These are phyloP conservation scores for Murraya paniculata DNA, from an alignment of 345 rosid species.

Conservation along the genomic window DNA sequence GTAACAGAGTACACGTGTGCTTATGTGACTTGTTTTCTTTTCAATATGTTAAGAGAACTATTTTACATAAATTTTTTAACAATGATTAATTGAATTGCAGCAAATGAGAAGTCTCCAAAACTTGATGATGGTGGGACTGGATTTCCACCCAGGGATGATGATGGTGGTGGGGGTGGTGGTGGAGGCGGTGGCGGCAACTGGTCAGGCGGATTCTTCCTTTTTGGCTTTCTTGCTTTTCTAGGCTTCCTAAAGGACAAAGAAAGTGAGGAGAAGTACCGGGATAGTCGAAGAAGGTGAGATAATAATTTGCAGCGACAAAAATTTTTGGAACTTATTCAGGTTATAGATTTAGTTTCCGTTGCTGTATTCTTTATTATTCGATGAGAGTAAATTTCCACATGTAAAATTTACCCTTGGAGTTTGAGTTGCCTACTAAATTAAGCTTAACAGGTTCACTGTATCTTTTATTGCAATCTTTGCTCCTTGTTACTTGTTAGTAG, in stretches of 20 bases:
- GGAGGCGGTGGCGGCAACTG: slow-evolving; percentile 91
- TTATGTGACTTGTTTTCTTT: no score
- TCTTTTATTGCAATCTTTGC: background rate
- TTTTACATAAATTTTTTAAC: background rate
- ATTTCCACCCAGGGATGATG: slow-evolving; percentile 73
- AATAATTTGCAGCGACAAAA: background rate
- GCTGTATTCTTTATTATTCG: background rate
- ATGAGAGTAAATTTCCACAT: background rate
- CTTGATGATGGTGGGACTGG: slow-evolving; percentile 84
- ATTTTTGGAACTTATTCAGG: background rate
- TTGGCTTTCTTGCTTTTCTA: slow-evolving; percentile 81
- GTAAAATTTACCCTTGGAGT: background rate
- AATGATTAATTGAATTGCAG: slow-evolving; percentile 33
- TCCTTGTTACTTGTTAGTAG: background rate
- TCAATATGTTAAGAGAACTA: background rate
- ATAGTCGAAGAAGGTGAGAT: slow-evolving; percentile 51
- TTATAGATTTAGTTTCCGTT: background rate
- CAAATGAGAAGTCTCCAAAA: slow-evolving; percentile 60
- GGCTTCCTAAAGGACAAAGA: slow-evolving; percentile 86
- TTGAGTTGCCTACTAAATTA: background rate
- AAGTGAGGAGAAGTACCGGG: slow-evolving; percentile 52
- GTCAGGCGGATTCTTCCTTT: slow-evolving; percentile 90
- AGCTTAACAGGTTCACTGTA: background rate
- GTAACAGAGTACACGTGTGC: background rate
- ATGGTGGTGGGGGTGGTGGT: slow-evolving; percentile 83